phyloP scores from a whole-genome alignment of 2,329 filamentous ascomycete genomes.

The Ustulina deusta region DNA sequence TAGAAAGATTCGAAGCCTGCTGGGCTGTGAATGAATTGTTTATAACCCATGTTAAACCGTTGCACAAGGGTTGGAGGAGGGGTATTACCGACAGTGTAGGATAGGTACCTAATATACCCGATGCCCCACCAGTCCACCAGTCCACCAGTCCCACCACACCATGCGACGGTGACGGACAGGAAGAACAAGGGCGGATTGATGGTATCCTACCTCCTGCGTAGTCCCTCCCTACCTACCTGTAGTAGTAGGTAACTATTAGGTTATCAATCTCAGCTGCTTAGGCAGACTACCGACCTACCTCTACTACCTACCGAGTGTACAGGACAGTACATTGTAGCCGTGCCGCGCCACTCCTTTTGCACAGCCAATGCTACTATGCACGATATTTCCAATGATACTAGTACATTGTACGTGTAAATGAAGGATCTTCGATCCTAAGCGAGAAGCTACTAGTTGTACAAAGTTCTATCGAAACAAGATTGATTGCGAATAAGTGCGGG shows the following conservation, averaged over 20 bases:
- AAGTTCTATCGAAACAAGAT: background rate
- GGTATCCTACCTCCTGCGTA: background rate
- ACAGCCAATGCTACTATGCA: background rate
- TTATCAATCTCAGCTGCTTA: conserved; percentile 23
- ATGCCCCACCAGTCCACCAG: conserved; percentile 31
- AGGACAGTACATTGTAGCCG: background rate
- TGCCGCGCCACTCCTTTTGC: background rate
- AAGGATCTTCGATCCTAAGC: background rate
- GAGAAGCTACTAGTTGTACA: background rate
- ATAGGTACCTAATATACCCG: conserved; percentile 19
- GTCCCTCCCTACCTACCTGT: background rate
- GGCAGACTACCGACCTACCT: background rate
- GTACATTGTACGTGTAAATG: no score
- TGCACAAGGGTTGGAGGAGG: conserved; percentile 7
- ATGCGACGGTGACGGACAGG: conserved; percentile 37
- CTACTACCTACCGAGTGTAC: background rate
- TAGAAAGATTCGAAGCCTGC: conserved; percentile 14
- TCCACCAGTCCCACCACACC: conserved; percentile 15
- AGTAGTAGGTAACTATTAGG: conserved; percentile 13
- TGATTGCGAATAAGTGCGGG: background rate
- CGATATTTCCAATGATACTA: background rate
- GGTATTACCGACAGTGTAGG: conserved; percentile 8
- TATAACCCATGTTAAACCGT: conserved; percentile 18
- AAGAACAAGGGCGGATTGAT: conserved; percentile 17
- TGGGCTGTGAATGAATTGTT: conserved; percentile 17